Evolutionary conservation across 768 basidiomycete genomes (phyloP).

Genomic region (Termitomyces sp.): DNA sequence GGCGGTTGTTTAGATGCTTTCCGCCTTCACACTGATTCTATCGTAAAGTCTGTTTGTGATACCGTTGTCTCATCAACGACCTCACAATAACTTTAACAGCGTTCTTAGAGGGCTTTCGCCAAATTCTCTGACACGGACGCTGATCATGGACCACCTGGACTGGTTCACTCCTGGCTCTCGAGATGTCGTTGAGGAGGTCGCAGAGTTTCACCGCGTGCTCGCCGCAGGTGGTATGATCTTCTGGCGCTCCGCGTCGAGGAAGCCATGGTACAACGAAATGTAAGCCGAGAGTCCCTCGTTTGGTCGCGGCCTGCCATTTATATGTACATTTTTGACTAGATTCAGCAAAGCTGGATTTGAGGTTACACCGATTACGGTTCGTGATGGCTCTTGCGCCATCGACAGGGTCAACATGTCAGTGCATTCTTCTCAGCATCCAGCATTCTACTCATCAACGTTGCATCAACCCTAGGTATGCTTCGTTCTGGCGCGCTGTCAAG

Average conservation of each 20-base stretch:
- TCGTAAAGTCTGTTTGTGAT: slow-evolving; percentile 49
- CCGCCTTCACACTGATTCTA: slow-evolving; percentile 70
- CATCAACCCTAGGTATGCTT: slow-evolving; percentile 27
- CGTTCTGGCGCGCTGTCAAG: slow-evolving; percentile 30
- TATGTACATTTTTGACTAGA: slow-evolving; percentile 19
- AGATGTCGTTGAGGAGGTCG: slow-evolving; percentile 50
- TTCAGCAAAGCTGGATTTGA: slow-evolving; percentile 53
- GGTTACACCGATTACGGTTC: slow-evolving; percentile 47
- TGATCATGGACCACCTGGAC: slow-evolving; percentile 73
- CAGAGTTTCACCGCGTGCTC: slow-evolving; percentile 54
- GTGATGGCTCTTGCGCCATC: slow-evolving; percentile 49
- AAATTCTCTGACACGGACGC: slow-evolving; percentile 53
- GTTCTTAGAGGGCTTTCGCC: slow-evolving; percentile 28
- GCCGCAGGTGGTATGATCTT: slow-evolving; percentile 56
- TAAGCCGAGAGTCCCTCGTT: slow-evolving; percentile 12
- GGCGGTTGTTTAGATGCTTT: slow-evolving; percentile 47
- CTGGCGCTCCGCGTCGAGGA: slow-evolving; percentile 61
- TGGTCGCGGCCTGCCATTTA: background rate
- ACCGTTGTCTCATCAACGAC: background rate
- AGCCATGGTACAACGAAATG: slow-evolving; percentile 64
- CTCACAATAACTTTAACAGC: slow-evolving; percentile 12
- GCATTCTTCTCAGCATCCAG: background rate
- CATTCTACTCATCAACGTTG: slow-evolving; percentile 5
- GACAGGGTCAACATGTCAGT: slow-evolving; percentile 72
- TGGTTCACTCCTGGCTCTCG: slow-evolving; percentile 48